phyloP scores from a whole-genome alignment of 2,329 filamentous ascomycete species.

The Aureobasidium sp. region DNA sequence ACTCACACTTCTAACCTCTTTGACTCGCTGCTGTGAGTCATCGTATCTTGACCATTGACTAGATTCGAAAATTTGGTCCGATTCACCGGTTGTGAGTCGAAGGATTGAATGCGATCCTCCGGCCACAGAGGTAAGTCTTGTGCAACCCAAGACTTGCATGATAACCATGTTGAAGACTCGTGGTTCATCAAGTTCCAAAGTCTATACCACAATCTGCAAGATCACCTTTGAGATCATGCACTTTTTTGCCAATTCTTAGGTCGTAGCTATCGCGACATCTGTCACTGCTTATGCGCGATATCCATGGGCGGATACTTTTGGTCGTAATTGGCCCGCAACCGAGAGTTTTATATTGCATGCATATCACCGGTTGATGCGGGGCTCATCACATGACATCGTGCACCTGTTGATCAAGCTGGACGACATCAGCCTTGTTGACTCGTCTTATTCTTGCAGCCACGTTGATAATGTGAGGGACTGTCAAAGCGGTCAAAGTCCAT shows the following conservation, averaged over 20 bases:
- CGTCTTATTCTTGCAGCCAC: constrained; percentile 4
- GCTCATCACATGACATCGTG: constrained; percentile 8
- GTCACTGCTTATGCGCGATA: neutral
- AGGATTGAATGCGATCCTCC: neutral
- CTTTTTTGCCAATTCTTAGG: neutral
- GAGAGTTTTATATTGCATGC: constrained; percentile 7
- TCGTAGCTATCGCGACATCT: neutral
- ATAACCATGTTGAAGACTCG: neutral
- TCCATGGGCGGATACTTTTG: neutral
- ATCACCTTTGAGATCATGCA: neutral
- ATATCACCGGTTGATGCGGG: constrained; percentile 11
- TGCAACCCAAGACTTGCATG: neutral
- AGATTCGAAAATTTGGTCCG: neutral
- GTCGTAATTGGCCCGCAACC: neutral
- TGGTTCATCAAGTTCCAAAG: neutral
- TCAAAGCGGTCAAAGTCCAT: neutral
- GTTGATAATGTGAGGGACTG: neutral
- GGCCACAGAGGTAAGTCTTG: neutral
- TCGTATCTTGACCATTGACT: neutral
- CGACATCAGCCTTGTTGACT: constrained; percentile 4
- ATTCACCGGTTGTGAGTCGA: neutral
- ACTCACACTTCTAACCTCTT: neutral
- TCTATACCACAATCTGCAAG: neutral
- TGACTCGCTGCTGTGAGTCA: neutral
- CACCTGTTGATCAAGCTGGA: neutral